A percentile compares a stretch with the other conserved stretches of the same genome.
phyloP scores from a whole-genome alignment of 129 eudicot genomes.

The Centaurea solstitialis region DNA sequence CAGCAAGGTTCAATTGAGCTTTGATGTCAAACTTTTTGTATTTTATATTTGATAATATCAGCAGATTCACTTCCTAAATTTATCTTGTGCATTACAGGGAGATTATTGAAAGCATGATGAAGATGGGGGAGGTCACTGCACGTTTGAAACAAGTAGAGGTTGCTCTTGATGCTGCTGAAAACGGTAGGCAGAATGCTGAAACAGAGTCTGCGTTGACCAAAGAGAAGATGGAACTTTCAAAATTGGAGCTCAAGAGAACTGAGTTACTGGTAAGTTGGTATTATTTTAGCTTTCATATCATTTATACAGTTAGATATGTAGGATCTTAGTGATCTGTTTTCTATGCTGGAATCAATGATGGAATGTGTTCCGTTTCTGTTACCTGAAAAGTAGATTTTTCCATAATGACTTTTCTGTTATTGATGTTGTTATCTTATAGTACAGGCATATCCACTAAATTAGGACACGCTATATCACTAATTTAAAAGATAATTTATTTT shows the following conservation, averaged over 20 bases:
- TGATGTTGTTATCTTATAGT: not conserved
- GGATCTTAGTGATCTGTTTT: not conserved
- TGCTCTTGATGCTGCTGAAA: constrained; percentile 70
- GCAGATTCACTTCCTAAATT: not conserved
- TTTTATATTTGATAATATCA: constrained; percentile 2
- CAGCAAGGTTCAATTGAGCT: not conserved
- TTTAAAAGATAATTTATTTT: not conserved
- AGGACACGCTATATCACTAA: not conserved
- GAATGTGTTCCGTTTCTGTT: not conserved
- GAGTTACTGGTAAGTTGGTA: constrained; percentile 58
- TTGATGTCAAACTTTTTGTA: not conserved
- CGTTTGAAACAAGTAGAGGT: constrained; percentile 67
- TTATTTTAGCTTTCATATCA: not conserved
- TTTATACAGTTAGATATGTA: not conserved
- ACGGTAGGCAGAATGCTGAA: constrained; percentile 66
- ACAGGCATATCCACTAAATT: not conserved
- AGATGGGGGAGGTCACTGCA: constrained; percentile 69
- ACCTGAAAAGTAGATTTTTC: not conserved
- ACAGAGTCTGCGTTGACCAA: constrained; percentile 64
- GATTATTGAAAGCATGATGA: constrained; percentile 80
- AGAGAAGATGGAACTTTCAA: constrained; percentile 58
- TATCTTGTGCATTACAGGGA: constrained; percentile 52
- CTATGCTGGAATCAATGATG: not conserved
- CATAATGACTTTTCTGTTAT: not conserved
- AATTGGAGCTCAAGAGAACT: constrained; percentile 63